Percentiles rank a stretch among this genome's conserved stretches.
These are phyloP conservation scores for Auricularia auricula-judae DNA, from an alignment of 768 basidiomycete genomes.

Conservation along the genomic window DNA sequence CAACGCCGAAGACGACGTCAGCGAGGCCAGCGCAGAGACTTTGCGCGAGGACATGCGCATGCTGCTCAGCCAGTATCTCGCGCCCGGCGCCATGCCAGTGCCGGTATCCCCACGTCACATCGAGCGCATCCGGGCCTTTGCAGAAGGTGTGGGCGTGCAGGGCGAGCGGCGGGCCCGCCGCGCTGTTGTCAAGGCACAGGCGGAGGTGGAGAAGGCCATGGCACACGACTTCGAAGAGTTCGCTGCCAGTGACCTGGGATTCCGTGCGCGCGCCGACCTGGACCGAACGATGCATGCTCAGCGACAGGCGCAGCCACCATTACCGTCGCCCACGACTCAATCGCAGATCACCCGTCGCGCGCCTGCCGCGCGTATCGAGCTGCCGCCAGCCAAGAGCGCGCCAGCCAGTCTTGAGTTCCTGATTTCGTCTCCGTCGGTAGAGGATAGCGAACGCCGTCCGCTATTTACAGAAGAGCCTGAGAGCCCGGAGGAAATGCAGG, in stretches of 20 bases:
- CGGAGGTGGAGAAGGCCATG: constrained; percentile 81
- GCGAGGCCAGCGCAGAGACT: constrained; percentile 34
- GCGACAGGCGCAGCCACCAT: constrained; percentile 1
- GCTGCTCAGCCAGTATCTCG: constrained; percentile 51
- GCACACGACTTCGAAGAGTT: constrained; percentile 88
- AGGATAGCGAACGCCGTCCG: constrained; percentile 54
- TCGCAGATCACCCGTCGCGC: background rate
- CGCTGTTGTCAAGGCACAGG: constrained; percentile 75
- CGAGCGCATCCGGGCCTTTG: constrained; percentile 58
- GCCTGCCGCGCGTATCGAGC: background rate
- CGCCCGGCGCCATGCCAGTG: constrained; percentile 40
- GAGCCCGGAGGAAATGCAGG: constrained; percentile 50
- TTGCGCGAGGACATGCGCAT: constrained; percentile 80
- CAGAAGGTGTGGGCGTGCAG: constrained; percentile 34
- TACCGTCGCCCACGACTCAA: background rate
- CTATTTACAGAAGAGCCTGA: constrained; percentile 63
- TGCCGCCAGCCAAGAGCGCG: background rate
- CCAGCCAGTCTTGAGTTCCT: constrained; percentile 59
- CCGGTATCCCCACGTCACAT: constrained; percentile 62
- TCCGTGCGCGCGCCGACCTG: constrained; percentile 71
- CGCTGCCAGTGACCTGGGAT: constrained; percentile 81
- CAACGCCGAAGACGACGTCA: constrained; percentile 53
- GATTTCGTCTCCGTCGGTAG: constrained; percentile 54
- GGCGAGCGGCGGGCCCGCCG: constrained; percentile 51
- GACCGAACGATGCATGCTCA: constrained; percentile 1